phyloP scores from a whole-genome alignment of 1,284 basidiomycete genomes.

The Tilletiopsis washingtonensis region DNA sequence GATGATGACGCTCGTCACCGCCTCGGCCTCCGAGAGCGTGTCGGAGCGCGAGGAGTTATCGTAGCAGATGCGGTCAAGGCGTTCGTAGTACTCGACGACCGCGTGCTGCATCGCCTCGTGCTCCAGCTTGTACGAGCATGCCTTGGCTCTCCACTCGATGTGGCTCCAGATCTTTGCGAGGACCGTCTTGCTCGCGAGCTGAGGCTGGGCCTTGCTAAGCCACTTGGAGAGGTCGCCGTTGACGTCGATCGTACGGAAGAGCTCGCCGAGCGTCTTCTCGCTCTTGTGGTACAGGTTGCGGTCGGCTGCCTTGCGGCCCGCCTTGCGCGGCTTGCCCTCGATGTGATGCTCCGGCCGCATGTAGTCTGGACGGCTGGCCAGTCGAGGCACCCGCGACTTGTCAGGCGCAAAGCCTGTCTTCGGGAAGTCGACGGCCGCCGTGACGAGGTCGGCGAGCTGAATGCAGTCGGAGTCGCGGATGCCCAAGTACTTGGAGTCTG shows the following conservation, averaged over 20 bases:
- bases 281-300: constrained; percentile 1
- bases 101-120: no score
- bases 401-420: constrained; percentile 28
- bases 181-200: no score
- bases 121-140: no score
- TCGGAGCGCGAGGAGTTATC: no score
- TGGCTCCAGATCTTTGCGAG: no score
- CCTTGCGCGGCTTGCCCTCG: background rate
- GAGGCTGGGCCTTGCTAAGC: no score
- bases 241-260: constrained; percentile 6
- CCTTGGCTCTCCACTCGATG: no score
- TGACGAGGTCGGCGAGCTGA: constrained; percentile 59
- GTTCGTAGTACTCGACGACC: no score
- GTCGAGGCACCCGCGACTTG: background rate
- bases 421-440: constrained; percentile 54
- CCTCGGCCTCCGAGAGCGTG: no score
- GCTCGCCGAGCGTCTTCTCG: constrained; percentile 3
- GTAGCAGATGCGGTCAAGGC: no score
- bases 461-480: constrained; percentile 60
- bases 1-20: no score
- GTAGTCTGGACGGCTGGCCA: constrained; percentile 3
- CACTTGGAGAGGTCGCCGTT: no score
- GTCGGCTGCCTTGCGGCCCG: background rate
- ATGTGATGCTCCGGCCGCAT: background rate
- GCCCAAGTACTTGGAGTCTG: constrained; percentile 57